A percentile compares a stretch with the other conserved stretches of the same genome.
Conservation (phyloP, 2,329 filamentous ascomycete species). For the Amauroascus niger region DNA sequence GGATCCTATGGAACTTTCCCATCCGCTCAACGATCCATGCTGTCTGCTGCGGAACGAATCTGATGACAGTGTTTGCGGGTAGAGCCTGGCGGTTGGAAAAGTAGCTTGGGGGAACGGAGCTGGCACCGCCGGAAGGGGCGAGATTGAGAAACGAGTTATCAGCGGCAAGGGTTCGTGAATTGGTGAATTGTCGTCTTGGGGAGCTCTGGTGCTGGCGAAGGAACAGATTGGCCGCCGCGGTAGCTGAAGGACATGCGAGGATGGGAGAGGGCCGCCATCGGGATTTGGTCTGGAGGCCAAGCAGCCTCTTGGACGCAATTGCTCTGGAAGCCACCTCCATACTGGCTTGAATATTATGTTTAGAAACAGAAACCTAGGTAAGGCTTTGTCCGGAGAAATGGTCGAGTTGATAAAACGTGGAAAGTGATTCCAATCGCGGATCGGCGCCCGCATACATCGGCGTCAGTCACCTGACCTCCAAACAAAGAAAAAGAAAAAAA, state of each 20-base stretch:
- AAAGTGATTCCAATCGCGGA: not conserved
- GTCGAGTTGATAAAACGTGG: not conserved
- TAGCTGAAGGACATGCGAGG: not conserved
- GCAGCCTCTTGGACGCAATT: conserved; percentile 24
- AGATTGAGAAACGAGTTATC: conserved; percentile 17
- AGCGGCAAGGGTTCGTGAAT: conserved; percentile 21
- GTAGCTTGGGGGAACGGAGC: conserved; percentile 55
- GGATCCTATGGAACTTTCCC: conserved; percentile 91
- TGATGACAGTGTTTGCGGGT: conserved; percentile 86
- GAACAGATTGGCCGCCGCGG: not conserved
- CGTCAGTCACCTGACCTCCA: not conserved
- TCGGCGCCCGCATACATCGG: too few species aligned
- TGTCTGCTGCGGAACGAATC: conserved; percentile 98
- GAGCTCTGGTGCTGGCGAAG: not conserved
- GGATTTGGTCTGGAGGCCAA: conserved; percentile 19
- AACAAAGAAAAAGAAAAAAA: not conserved
- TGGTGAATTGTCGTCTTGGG: conserved; percentile 4
- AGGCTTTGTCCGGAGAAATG: not conserved
- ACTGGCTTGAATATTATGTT: not conserved
- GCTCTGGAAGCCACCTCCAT: conserved; percentile 34
- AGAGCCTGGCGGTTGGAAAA: conserved; percentile 58
- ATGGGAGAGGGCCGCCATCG: not conserved
- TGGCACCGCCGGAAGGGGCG: conserved; percentile 16
- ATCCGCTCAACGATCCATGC: conserved; percentile 99
- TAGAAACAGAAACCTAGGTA: not conserved